Conservation (phyloP, 257 asterid species). For the Henckelia pumila region DNA sequence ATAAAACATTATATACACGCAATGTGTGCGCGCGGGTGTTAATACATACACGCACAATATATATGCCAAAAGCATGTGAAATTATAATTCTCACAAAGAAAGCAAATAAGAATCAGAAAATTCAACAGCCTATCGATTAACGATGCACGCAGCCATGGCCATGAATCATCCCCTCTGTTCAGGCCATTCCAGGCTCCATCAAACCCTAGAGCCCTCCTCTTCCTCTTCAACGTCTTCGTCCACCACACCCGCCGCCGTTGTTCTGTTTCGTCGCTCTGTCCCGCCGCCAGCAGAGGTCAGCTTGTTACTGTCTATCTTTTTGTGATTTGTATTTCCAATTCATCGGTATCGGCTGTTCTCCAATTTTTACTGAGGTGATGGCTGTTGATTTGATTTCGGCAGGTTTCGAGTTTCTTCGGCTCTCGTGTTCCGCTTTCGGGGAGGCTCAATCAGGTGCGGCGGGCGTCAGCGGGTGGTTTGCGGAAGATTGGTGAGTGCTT, state of each 20-base stretch:
- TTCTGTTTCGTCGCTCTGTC: neutral
- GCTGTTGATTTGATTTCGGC: neutral
- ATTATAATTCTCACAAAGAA: neutral
- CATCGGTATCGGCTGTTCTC: neutral
- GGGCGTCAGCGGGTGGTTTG: neutral
- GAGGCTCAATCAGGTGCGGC: conserved; percentile 13
- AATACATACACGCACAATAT: too few relatives aligned
- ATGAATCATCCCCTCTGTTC: conserved; percentile 22
- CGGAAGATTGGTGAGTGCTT: conserved; percentile 12
- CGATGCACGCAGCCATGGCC: conserved; percentile 27
- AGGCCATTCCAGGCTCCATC: conserved; percentile 15
- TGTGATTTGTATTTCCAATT: neutral
- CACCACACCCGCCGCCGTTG: neutral
- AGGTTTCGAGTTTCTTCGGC: conserved; percentile 26
- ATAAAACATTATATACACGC: too few relatives aligned
- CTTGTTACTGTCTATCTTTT: neutral
- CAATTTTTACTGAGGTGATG: neutral
- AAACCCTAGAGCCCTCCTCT: conserved; percentile 33
- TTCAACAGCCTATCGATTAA: neutral
- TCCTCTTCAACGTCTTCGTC: conserved; percentile 31
- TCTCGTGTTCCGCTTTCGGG: conserved; percentile 24
- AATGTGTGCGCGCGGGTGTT: too few relatives aligned
- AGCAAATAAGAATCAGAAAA: neutral
- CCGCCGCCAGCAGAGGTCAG: neutral
- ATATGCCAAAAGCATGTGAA: too few relatives aligned